These are phyloP conservation scores for Gyromitra esculenta DNA, from an alignment of 2,329 filamentous ascomycete species.

Conservation along the genomic window DNA sequence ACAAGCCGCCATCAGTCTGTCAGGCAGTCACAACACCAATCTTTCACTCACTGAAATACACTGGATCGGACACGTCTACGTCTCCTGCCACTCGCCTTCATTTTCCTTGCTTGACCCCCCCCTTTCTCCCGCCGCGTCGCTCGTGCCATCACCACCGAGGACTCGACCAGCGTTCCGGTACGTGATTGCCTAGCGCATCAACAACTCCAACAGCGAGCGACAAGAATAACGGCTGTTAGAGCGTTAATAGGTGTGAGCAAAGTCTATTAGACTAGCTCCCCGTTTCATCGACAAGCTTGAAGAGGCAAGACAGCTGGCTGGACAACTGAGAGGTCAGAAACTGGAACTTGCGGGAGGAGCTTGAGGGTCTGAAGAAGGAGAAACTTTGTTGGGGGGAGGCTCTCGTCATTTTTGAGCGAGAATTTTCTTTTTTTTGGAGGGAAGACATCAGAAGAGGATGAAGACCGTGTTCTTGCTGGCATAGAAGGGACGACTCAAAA, in stretches of 20 bases:
- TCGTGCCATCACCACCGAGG: slow-evolving; percentile 38
- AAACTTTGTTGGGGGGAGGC: slow-evolving; percentile 19
- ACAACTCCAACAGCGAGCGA: slow-evolving; percentile 9
- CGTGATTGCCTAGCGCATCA: slow-evolving; percentile 42
- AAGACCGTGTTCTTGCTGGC: slow-evolving; percentile 49
- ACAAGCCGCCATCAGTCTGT: slow-evolving; percentile 37
- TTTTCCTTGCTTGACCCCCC: slow-evolving; percentile 25
- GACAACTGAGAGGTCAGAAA: slow-evolving; percentile 11
- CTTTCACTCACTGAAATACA: slow-evolving; percentile 39
- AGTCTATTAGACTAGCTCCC: slow-evolving; percentile 14
- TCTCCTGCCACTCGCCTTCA: slow-evolving; percentile 18
- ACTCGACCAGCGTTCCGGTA: slow-evolving; percentile 42
- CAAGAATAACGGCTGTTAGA: slow-evolving; percentile 10
- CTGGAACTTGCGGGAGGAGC: slow-evolving; percentile 30
- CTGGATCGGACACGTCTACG: slow-evolving; percentile 23
- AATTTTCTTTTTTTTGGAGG: slow-evolving; percentile 38
- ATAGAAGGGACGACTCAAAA: slow-evolving; percentile 51
- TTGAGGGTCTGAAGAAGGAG: slow-evolving; percentile 22
- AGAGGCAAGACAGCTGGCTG: slow-evolving; percentile 16
- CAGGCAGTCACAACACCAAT: slow-evolving; percentile 36
- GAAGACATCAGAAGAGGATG: slow-evolving; percentile 47
- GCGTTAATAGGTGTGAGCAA: slow-evolving; percentile 18
- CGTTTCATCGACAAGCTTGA: slow-evolving; percentile 30
- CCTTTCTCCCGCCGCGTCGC: slow-evolving; percentile 47
- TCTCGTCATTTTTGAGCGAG: slow-evolving; percentile 22